These are phyloP conservation scores for Lupinus albus DNA, from an alignment of 306 rosid genomes.

Conservation along the genomic window DNA sequence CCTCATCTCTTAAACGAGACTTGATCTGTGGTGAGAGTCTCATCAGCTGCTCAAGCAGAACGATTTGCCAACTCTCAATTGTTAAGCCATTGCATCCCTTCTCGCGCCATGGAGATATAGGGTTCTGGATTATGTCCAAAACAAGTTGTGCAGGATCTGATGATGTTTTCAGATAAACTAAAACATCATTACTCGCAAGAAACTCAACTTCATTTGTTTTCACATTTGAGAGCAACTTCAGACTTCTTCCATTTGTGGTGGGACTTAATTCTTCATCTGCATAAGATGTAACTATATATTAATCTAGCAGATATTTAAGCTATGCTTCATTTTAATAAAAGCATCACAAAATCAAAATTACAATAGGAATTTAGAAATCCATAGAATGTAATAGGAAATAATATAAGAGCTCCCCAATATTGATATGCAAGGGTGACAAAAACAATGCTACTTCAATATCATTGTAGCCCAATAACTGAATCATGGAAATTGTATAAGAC, in stretches of 20 bases:
- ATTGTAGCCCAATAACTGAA: conserved; percentile 23
- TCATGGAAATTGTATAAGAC: background rate
- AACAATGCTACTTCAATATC: conserved; percentile 9
- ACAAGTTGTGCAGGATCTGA: conserved; percentile 52
- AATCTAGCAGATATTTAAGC: background rate
- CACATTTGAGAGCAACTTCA: conserved; percentile 27
- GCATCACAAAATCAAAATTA: conserved; percentile 28
- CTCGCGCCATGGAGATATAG: conserved; percentile 28
- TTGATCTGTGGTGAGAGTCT: conserved; percentile 43
- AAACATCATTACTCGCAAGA: conserved; percentile 26
- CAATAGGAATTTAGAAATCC: conserved; percentile 1
- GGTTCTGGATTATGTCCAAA: conserved; percentile 42
- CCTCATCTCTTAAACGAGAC: conserved; percentile 44
- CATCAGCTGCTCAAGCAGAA: conserved; percentile 41
- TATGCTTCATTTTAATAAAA: background rate
- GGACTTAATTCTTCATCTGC: conserved; percentile 31
- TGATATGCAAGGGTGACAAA: conserved; percentile 10
- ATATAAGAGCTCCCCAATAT: background rate
- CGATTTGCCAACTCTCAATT: conserved; percentile 19
- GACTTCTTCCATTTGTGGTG: conserved; percentile 9
- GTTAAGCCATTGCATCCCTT: background rate
- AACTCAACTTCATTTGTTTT: conserved; percentile 26
- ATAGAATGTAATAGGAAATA: conserved; percentile 6
- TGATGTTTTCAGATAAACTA: conserved; percentile 37
- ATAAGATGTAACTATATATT: background rate